Base-by-base conservation (phyloP, 2,329 filamentous ascomycete genomes). In the Fusarium newnesense region DNA sequence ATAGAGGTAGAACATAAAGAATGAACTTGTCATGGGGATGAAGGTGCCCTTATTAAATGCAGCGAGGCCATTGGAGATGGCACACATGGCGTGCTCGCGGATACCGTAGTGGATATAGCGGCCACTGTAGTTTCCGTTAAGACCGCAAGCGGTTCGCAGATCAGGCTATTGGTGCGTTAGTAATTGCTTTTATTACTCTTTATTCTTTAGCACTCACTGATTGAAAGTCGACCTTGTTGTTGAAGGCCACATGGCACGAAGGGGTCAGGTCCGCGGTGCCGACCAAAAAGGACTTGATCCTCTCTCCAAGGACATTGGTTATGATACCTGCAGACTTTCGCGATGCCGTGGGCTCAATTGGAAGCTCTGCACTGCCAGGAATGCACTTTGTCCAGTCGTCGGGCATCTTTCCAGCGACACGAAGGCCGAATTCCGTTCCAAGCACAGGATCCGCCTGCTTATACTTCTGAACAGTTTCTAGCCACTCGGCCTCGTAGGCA, bases 81-180 rank as follows among this genome's bases (percentile, higher is more conserved):
- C 26, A 15, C 37, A 37, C 52, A 56, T 56, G 6, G 52, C 52
- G 19, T 56, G 37, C 37, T 56, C 37, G 15, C 37, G 37, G 16
- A 56, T 56, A 4, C 52, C 52, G 9, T 56, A 30, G 19, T 39
- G 37, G 18, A 56, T 30, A 24, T 56, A 56, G 18, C 52, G 52
- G 11, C 52, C 52, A 24, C 19, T 34, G 12, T 42, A 30, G 10
- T 39, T 39, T 15, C 30, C 19, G 12, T 87, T 12, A 84, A 78
- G 9, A 83, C 82, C 2, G n/a, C 40, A 56, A 5, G 40, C 52
- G 10, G 39, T 40, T 40, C 11, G 39, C 19, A 40, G 39, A 13
- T 40, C 19, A 40, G 39, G 39, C 39, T 40, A 21, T 7, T 13
- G 8, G 11, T 13, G 7, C 39, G 7, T 40, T 40, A 40, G 39